Base-by-base conservation (phyloP, 2,329 filamentous ascomycete genomes). In the Mycosphaerella sp. region DNA sequence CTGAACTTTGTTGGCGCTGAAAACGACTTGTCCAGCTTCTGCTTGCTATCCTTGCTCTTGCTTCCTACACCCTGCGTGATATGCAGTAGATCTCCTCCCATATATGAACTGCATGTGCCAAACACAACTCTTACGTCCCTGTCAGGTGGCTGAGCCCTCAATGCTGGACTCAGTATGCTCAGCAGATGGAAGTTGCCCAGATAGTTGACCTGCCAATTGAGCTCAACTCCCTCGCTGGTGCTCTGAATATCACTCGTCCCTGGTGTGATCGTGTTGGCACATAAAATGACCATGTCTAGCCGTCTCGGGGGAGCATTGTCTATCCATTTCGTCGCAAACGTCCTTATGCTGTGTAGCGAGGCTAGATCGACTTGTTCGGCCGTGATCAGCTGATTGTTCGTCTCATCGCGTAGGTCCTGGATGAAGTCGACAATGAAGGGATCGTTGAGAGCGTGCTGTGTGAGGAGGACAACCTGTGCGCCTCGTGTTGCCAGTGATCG, bases 251-350 rank as follows among this genome's bases (percentile, higher is more conserved):
- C 73, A 4, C 79, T 77, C 1, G 84, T 87, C 9, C 80, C 80
- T 2, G 89, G 85, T 4, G 86, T 88, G 61, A 90, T 75, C 0
- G 85, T 86, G 43, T 87, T 87, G 8, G 86, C 93, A 70, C 90
- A 95, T 14, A 98, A 78, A 17, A 98, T 81, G 45, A 98, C 76
- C 83, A 92, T 91, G 70, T 98, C 93, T 6, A 98, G 76, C 45
- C 95, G 79, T 53, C 95, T 80, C 7, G 91, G 89, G 2, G 93
- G 92, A 21, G 87, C 82, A 70, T 96, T 97, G 71, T 98, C 92
- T 61, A 98, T 89, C 92, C 95, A 98, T 75, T 89, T 92, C 0
- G 93, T 98, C 10, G 93, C 93, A 69, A 98, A 98, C 59, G 85
- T 80, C 39, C 93, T 87, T 64, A 98, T 85, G 70, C 88, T 95